Evolutionary conservation across 345 rosid species (phyloP).

Genomic region (Populus ilicifolia): DNA sequence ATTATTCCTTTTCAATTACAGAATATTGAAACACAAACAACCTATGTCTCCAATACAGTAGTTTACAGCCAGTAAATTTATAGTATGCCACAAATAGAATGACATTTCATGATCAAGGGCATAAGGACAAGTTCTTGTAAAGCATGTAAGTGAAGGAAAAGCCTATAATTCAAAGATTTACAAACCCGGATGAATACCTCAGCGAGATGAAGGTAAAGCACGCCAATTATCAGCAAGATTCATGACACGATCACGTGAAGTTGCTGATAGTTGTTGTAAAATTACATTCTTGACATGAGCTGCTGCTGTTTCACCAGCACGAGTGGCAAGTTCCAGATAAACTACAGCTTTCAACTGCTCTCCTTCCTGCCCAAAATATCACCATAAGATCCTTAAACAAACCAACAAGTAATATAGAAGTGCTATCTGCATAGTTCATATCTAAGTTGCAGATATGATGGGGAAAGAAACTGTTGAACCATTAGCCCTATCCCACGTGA

Average conservation of each 20-base stretch:
- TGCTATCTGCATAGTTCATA: neutral
- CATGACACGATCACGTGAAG: slow-evolving; percentile 50
- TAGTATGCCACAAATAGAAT: neutral
- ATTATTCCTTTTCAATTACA: neutral
- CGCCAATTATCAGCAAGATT: slow-evolving; percentile 61
- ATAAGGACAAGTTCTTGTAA: neutral
- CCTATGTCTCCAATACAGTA: neutral
- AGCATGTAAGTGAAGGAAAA: neutral
- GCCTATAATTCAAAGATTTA: neutral
- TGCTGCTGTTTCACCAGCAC: slow-evolving; percentile 79
- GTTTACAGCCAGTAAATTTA: neutral
- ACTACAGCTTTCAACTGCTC: slow-evolving; percentile 67
- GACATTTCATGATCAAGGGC: neutral
- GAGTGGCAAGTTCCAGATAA: slow-evolving; percentile 87
- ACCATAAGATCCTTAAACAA: slow-evolving; percentile 2
- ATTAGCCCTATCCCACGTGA: neutral
- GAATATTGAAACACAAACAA: neutral
- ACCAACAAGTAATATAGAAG: neutral
- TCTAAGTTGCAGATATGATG: too few species aligned
- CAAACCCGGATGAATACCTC: slow-evolving; percentile 2
- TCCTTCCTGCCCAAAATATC: slow-evolving; percentile 57
- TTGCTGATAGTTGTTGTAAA: slow-evolving; percentile 59
- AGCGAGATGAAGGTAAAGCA: slow-evolving; percentile 21
- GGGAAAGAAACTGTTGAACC: neutral
- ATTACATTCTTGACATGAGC: slow-evolving; percentile 61